Conservation (phyloP, 1,284 basidiomycete species). For the Moniliophthora roreri region DNA sequence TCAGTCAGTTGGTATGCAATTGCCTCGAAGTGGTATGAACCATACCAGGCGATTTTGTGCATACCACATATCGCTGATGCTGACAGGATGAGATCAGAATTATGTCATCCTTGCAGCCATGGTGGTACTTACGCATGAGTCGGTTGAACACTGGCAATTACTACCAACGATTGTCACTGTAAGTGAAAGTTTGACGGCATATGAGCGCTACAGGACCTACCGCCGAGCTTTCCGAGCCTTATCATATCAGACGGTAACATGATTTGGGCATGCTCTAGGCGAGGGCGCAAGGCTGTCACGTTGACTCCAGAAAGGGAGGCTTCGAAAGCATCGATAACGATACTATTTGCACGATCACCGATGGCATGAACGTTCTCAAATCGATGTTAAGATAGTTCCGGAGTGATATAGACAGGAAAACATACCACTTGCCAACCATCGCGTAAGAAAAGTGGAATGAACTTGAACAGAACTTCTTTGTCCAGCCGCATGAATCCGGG, state of each 20-base stretch:
- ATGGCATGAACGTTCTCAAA: conserved; percentile 86
- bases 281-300: conserved; percentile 67
- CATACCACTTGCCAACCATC: conserved; percentile 83
- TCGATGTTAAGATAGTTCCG: conserved; percentile 2
- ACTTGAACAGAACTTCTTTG: conserved; percentile 57
- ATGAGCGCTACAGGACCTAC: conserved; percentile 36
- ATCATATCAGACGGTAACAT: conserved; percentile 70
- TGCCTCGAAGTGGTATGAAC: conserved; percentile 8
- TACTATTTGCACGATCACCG: conserved; percentile 86
- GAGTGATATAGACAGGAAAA: conserved; percentile 15
- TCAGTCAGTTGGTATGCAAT: conserved; percentile 2
- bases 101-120: conserved; percentile 1
- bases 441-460: conserved; percentile 69
- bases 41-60: conserved; percentile 77
- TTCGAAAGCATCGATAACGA: conserved; percentile 84
- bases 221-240: conserved; percentile 75
- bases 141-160: conserved; percentile 83
- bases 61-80: conserved; percentile 89
- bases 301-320: conserved; percentile 56
- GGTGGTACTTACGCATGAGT: conserved; percentile 72
- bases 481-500: conserved; percentile 78
- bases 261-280: conserved; percentile 91
- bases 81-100: conserved; percentile 23
- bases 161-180: conserved; percentile 30
- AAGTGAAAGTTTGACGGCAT: conserved; percentile 3